Conservation (phyloP, 768 basidiomycete genomes). For the Pholiota conissans region DNA sequence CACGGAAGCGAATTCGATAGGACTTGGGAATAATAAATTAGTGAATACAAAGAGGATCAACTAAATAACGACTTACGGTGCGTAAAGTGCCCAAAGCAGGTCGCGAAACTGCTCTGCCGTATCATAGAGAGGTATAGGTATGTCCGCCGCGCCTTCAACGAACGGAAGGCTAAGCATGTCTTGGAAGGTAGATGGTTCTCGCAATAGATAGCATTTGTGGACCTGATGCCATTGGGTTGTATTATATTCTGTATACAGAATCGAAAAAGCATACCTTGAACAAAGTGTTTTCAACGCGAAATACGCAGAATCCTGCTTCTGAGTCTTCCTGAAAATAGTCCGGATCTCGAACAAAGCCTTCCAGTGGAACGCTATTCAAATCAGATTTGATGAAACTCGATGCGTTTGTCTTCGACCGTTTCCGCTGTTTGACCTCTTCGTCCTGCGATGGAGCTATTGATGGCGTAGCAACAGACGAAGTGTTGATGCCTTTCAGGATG, state of each 20-base stretch:
- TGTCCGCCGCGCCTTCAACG: slow-evolving; percentile 22
- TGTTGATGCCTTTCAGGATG: slow-evolving; percentile 13
- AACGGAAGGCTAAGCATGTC: slow-evolving; percentile 41
- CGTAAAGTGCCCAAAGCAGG: slow-evolving; percentile 50
- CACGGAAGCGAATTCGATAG: slow-evolving; percentile 34
- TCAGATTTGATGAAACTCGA: slow-evolving; percentile 20
- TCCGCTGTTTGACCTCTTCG: slow-evolving; percentile 11
- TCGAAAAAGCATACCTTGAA: slow-evolving; percentile 49
- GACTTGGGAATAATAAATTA: slow-evolving; percentile 23
- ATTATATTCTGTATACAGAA: neutral
- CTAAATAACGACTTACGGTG: slow-evolving; percentile 35
- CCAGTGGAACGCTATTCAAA: slow-evolving; percentile 12
- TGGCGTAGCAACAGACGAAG: neutral
- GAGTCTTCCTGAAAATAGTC: slow-evolving; percentile 33
- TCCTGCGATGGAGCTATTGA: slow-evolving; percentile 1
- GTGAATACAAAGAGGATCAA: neutral
- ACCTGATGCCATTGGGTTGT: slow-evolving; percentile 29
- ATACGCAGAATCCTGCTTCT: slow-evolving; percentile 55
- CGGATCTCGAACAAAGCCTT: slow-evolving; percentile 27
- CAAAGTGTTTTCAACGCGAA: slow-evolving; percentile 58
- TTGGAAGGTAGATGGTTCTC: slow-evolving; percentile 42
- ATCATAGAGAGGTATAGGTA: slow-evolving; percentile 40
- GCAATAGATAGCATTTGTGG: slow-evolving; percentile 40
- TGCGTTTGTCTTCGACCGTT: slow-evolving; percentile 16
- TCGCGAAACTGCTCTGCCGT: slow-evolving; percentile 46